Base-by-base conservation (phyloP, 768 basidiomycete species). In the Fistulinella prunicolor region DNA sequence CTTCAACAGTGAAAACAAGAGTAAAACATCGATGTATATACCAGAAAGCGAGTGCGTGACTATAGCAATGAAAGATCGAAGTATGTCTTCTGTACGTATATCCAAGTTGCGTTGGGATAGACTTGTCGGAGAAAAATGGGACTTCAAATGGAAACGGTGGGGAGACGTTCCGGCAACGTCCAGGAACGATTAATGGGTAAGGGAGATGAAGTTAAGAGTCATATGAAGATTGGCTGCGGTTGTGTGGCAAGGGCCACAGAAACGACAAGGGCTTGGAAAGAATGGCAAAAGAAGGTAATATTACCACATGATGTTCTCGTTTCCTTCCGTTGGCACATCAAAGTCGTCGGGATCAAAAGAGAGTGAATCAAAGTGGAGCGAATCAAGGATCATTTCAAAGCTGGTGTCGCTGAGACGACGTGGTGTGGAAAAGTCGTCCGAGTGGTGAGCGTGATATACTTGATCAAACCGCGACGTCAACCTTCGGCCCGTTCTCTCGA, bases 281-380 rank as follows among this genome's bases (percentile, higher is more conserved):
- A 12, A 36, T 29, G 10, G 32, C 19, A 35, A 22, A n/a, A 29
- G 17, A 45, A n/a, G 17, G 42, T 9, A 13, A 40, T 36, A 43
- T 64, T 44, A 66, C 47, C 52, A 47, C 17, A 38, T 24, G 19
- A 39, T 32, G 30, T 32, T 14, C 30, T 4, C 6, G 41, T 44
- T 43, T 9, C 48, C 49, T 32, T 64, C 56, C 65, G 53, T 55
- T 35, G 54, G 44, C 24, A 67, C 30, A 44, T 64, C 51, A 61
- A 85, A 83, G 34, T 71, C 73, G 53, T 82, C 78, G 21, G 75
- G 73, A 60, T 88, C 83, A 46, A 88, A 84, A 44, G 82, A 84
- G 38, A 88, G 55, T 1, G 77, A 72, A 54, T 88, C 86, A 60
- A 88, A 88, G 60, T 85, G 83, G 45, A 88, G 70, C 26, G 86